A percentile compares a stretch with the other conserved stretches of the same genome.
phyloP scores from a whole-genome alignment of 305 asterid genomes.

The Solanum hybrid region DNA sequence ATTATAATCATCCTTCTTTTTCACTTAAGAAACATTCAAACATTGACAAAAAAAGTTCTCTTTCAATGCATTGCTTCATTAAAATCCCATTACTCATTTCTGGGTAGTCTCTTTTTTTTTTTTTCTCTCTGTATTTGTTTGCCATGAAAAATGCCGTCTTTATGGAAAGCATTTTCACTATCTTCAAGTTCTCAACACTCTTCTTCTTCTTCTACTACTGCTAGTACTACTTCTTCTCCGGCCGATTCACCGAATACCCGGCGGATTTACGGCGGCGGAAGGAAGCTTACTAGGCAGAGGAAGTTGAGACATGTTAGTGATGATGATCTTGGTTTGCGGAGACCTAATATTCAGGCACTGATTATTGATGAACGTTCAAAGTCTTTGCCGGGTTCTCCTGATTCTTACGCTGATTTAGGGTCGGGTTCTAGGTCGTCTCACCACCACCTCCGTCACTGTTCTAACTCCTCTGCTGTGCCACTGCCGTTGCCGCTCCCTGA shows the following conservation, averaged over 20 bases:
- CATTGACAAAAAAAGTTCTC: not conserved
- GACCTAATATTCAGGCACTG: slow-evolving; percentile 4
- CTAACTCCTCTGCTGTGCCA: slow-evolving; percentile 51
- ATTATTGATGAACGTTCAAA: slow-evolving; percentile 17
- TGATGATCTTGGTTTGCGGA: slow-evolving; percentile 34
- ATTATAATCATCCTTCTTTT: not conserved
- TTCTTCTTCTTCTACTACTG: slow-evolving; percentile 9
- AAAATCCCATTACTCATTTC: not conserved
- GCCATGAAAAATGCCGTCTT: slow-evolving; percentile 33
- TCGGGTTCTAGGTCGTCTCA: slow-evolving; percentile 23
- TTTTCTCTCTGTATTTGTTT: not conserved
- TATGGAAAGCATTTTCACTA: slow-evolving; percentile 41
- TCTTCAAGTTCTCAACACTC: slow-evolving; percentile 13
- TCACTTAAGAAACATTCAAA: not conserved
- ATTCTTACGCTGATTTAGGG: not conserved
- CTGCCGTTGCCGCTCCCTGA: slow-evolving; percentile 79
- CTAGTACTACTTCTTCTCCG: not conserved
- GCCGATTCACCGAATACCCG: slow-evolving; percentile 21
- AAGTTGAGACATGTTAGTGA: slow-evolving; percentile 50
- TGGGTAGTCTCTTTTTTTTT: not conserved
- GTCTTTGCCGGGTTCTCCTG: slow-evolving; percentile 58
- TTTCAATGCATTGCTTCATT: slow-evolving; percentile 15
- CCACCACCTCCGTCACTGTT: slow-evolving; percentile 33
- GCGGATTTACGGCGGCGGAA: slow-evolving; percentile 1
- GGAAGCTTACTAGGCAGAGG: slow-evolving; percentile 39